A percentile compares a stretch with the other conserved stretches of the same genome.
These are phyloP conservation scores for Rosellinia necatrix DNA, from an alignment of 2,329 filamentous ascomycete genomes.

Conservation along the genomic window DNA sequence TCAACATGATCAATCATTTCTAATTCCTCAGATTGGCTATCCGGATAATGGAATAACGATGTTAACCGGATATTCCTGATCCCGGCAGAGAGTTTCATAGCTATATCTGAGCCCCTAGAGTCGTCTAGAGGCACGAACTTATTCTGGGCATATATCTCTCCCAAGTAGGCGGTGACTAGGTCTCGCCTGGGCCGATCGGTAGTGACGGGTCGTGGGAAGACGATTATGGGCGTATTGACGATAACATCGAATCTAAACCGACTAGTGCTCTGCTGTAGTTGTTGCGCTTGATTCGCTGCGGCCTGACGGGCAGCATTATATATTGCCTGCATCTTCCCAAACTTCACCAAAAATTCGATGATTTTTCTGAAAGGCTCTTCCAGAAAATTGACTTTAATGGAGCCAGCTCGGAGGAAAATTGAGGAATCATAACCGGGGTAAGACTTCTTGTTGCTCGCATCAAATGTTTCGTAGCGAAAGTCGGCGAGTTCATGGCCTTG, in stretches of 20 bases:
- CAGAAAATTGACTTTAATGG: slow-evolving; percentile 94
- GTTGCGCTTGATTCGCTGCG: slow-evolving; percentile 88
- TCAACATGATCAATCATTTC: slow-evolving; percentile 98
- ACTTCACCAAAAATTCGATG: slow-evolving; percentile 96
- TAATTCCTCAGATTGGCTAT: slow-evolving; percentile 77
- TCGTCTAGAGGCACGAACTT: slow-evolving; percentile 86
- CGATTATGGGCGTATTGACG: slow-evolving; percentile 92
- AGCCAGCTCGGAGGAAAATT: slow-evolving; percentile 87
- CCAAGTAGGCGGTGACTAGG: slow-evolving; percentile 86
- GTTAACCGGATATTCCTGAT: slow-evolving; percentile 91
- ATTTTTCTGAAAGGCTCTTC: slow-evolving; percentile 98
- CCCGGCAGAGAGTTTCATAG: slow-evolving; percentile 88
- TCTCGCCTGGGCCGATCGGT: slow-evolving; percentile 75
- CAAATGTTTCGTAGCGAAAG: slow-evolving; percentile 97
- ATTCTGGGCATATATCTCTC: slow-evolving; percentile 97
- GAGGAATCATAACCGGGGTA: slow-evolving; percentile 97
- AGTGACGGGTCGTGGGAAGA: slow-evolving; percentile 81
- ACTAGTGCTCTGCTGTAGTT: slow-evolving; percentile 87
- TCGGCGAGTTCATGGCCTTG: slow-evolving; percentile 95
- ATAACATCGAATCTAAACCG: slow-evolving; percentile 94
- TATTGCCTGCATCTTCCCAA: slow-evolving; percentile 98
- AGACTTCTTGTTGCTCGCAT: slow-evolving; percentile 66
- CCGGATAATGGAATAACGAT: slow-evolving; percentile 82
- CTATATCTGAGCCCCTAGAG: slow-evolving; percentile 70
- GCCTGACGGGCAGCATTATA: slow-evolving; percentile 97